Percentiles rank a stretch among this genome's conserved stretches.
These are phyloP conservation scores for Yamadazyma insecticola DNA, from an alignment of 805 yeast species.

Conservation along the genomic window DNA sequence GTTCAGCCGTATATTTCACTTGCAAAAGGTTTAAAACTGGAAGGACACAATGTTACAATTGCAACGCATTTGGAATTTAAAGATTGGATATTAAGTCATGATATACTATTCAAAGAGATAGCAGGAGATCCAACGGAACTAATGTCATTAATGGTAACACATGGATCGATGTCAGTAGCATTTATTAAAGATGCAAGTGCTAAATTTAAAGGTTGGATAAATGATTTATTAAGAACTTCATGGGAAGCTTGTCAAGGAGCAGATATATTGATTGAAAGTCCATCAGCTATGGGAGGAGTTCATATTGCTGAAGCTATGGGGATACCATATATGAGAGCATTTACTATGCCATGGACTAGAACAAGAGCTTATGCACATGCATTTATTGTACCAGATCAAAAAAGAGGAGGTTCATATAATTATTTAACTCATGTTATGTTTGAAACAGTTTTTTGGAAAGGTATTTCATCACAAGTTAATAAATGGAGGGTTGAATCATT, in stretches of 20 bases:
- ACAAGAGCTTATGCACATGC: constrained; percentile 97
- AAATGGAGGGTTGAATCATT: constrained; percentile 75
- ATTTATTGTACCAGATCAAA: constrained; percentile 89
- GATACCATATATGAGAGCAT: constrained; percentile 90
- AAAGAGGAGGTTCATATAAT: constrained; percentile 88
- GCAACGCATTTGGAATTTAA: constrained; percentile 83
- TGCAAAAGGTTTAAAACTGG: constrained; percentile 70
- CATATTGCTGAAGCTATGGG: constrained; percentile 91
- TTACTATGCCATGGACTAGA: constrained; percentile 98
- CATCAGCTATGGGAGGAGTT: constrained; percentile 92
- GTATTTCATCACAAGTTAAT: constrained; percentile 81
- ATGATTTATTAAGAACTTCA: constrained; percentile 61
- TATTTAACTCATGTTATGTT: constrained; percentile 89
- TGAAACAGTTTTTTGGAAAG: constrained; percentile 92
- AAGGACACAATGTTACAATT: constrained; percentile 81
- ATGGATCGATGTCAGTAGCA: constrained; percentile 80
- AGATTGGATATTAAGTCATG: constrained; percentile 66
- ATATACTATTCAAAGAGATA: constrained; percentile 62
- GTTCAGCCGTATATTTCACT: constrained; percentile 94
- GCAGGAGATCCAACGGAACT: constrained; percentile 93
- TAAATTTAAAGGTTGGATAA: constrained; percentile 80
- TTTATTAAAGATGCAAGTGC: constrained; percentile 78
- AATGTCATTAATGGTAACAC: constrained; percentile 89
- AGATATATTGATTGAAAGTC: constrained; percentile 89
- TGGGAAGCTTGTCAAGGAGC: constrained; percentile 86